These are phyloP conservation scores for Bruguiera sexangula DNA, from an alignment of 345 rosid species.

Conservation along the genomic window DNA sequence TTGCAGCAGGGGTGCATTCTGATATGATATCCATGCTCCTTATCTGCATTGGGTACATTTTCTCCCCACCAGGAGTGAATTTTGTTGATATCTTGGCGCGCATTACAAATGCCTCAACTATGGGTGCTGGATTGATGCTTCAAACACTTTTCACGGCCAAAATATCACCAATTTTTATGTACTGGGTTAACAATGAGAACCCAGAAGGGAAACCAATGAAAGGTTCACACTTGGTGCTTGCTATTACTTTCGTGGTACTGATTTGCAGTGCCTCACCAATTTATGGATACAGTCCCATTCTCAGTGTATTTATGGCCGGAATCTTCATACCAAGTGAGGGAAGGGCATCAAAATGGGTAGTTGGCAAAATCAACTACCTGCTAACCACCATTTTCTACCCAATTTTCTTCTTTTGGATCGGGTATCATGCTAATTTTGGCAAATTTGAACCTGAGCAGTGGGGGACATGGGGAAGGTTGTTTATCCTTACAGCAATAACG, in stretches of 20 bases:
- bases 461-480: conserved; percentile 51
- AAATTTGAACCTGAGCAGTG: conserved; percentile 28
- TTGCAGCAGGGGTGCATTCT: conserved; percentile 69
- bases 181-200: conserved; percentile 92
- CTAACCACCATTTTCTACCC: conserved; percentile 67
- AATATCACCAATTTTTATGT: conserved; percentile 69
- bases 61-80: conserved; percentile 25
- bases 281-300: conserved; percentile 60
- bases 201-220: conserved; percentile 93
- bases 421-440: conserved; percentile 48
- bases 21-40: conserved; percentile 68
- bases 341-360: conserved; percentile 81
- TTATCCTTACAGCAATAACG: conserved; percentile 39
- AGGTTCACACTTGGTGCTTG: conserved; percentile 87
- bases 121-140: conserved; percentile 46
- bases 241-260: conserved; percentile 69
- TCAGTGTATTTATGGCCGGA: conserved; percentile 86
- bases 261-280: conserved; percentile 61
- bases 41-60: conserved; percentile 46
- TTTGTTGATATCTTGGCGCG: conserved; percentile 11
- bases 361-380: conserved; percentile 78
- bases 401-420: conserved; percentile 83
- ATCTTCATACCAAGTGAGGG: conserved; percentile 78
- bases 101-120: conserved; percentile 28
- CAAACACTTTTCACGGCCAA: conserved; percentile 62